Evolutionary conservation across 352 stramenopile species (phyloP).

Genomic region (Phytopythium helicoides): DNA sequence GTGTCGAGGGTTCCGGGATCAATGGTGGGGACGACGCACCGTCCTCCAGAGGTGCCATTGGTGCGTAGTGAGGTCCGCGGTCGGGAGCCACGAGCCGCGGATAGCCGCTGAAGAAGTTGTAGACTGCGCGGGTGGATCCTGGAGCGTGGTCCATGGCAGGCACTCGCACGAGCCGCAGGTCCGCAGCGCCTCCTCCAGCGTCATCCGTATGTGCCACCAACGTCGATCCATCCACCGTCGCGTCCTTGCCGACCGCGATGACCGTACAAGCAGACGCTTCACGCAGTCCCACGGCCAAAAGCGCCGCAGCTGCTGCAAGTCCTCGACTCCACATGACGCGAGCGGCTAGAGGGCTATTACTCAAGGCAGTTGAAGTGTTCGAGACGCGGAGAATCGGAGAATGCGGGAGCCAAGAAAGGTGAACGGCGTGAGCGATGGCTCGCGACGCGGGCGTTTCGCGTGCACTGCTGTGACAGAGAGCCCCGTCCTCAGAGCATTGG

Average conservation of each 20-base stretch:
- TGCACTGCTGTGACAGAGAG: no score
- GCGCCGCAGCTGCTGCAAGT: background rate
- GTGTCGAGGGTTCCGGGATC: constrained; percentile 36
- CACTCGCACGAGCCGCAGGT: constrained; percentile 90
- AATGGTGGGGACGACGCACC: background rate
- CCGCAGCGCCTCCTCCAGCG: constrained; percentile 68
- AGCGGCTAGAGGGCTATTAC: no score
- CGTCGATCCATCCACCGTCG: constrained; percentile 78
- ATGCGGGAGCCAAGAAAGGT: no score
- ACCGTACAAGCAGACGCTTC: constrained; percentile 69
- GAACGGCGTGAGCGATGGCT: no score
- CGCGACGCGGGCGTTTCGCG: no score
- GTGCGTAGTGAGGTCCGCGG: constrained; percentile 67
- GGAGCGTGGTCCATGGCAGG: constrained; percentile 68
- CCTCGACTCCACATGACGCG: constrained; percentile 1
- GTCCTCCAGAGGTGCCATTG: constrained; percentile 8
- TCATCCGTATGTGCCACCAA: constrained; percentile 90
- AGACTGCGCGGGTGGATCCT: constrained; percentile 49
- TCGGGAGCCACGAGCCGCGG: constrained; percentile 70
- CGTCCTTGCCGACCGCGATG: constrained; percentile 79
- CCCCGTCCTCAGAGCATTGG: no score
- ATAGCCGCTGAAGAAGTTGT: constrained; percentile 71
- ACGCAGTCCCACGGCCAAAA: background rate
- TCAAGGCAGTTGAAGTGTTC: no score
- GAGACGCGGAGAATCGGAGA: no score